These are phyloP conservation scores for Cupressus sempervirens DNA, from an alignment of 75 land plant genomes.

Conservation along the genomic window DNA sequence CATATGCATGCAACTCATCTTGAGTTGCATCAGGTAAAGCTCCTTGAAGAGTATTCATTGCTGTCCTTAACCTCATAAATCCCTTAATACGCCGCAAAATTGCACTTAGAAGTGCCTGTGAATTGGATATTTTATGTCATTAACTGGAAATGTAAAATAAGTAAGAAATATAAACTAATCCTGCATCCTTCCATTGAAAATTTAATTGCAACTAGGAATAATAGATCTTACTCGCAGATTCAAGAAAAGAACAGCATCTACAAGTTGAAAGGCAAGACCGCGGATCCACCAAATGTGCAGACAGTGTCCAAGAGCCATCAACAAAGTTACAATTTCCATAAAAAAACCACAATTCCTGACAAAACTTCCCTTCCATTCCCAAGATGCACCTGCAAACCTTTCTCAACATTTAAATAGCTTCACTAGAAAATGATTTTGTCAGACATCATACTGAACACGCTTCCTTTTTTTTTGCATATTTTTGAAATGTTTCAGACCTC, in stretches of 20 bases:
- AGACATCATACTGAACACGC: neutral
- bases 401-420: neutral
- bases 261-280: constrained; percentile 88
- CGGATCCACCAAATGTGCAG: constrained; percentile 87
- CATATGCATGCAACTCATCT: constrained; percentile 75
- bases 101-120: constrained; percentile 78
- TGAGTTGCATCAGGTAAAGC: constrained; percentile 88
- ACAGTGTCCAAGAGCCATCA: constrained; percentile 86
- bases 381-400: constrained; percentile 57
- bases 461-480: neutral
- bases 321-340: constrained; percentile 75
- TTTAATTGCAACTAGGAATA: neutral
- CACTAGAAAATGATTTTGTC: neutral
- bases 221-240: constrained; percentile 67
- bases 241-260: constrained; percentile 86
- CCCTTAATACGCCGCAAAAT: constrained; percentile 80
- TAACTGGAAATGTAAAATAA: constrained; percentile 12
- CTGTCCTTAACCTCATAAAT: constrained; percentile 65
- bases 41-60: constrained; percentile 71
- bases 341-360: constrained; percentile 73
- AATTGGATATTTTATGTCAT: neutral
- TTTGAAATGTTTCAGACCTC: neutral
- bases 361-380: constrained; percentile 76
- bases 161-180: constrained; percentile 1
- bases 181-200: constrained; percentile 4